Percentiles rank a stretch among this genome's conserved stretches.
phyloP scores from a whole-genome alignment of 345 rosid genomes.

The Citrus medica region DNA sequence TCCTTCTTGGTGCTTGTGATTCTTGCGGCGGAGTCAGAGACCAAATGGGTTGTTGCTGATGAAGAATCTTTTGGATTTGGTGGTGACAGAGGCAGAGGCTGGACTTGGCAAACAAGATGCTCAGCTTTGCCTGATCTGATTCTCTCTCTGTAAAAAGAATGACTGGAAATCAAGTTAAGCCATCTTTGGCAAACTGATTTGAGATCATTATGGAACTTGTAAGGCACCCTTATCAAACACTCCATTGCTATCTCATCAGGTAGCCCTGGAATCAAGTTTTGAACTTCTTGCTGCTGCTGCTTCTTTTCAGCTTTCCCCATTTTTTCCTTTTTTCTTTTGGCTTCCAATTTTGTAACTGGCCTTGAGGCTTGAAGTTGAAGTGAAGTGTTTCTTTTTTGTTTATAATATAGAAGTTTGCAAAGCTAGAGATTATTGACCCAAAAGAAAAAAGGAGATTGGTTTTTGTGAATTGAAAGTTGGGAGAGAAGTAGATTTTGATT shows the following conservation, averaged over 20 bases:
- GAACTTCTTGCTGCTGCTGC: neutral
- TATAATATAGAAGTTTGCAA: too few relatives aligned
- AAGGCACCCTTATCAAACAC: conserved; percentile 51
- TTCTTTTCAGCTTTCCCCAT: neutral
- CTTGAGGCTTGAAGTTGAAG: too few relatives aligned
- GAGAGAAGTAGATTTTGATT: neutral
- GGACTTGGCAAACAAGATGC: conserved; percentile 48
- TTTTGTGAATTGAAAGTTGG: neutral
- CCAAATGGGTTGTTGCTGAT: neutral
- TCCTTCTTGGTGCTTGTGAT: neutral
- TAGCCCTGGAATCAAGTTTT: conserved; percentile 45
- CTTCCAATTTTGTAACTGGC: too few relatives aligned
- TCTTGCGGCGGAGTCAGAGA: neutral
- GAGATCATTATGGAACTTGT: conserved; percentile 35
- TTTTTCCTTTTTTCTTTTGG: neutral
- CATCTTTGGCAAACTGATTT: conserved; percentile 45
- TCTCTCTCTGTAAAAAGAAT: conserved; percentile 33
- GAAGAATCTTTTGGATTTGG: neutral
- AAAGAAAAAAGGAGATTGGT: neutral
- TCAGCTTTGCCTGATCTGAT: conserved; percentile 34
- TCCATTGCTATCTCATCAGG: conserved; percentile 47
- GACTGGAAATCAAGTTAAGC: conserved; percentile 33
- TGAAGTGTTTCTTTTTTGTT: too few relatives aligned
- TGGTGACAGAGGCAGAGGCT: conserved; percentile 25
- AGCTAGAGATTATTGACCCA: too few relatives aligned